A percentile compares a stretch with the other conserved stretches of the same genome.
These are phyloP conservation scores for Hypoxylon trugodes DNA, from an alignment of 495 filamentous ascomycete species.

Conservation along the genomic window DNA sequence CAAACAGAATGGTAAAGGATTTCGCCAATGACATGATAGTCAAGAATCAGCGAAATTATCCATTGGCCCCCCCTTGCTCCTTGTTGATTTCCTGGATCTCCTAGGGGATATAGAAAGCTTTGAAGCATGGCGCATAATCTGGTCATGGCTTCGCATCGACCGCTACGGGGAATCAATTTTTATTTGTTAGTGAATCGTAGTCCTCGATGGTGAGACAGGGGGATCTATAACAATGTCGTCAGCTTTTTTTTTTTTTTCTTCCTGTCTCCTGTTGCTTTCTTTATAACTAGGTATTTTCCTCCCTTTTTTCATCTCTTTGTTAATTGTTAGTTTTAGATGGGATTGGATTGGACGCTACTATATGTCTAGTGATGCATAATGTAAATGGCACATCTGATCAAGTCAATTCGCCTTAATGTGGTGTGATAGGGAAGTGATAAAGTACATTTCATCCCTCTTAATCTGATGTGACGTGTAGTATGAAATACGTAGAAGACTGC, in stretches of 20 bases:
- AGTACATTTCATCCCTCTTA: too few species aligned
- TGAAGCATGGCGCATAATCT: conserved; percentile 34
- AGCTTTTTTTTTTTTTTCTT: neutral
- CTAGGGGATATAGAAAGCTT: neutral
- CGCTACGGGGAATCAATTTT: conserved; percentile 12
- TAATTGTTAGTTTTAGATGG: too few species aligned
- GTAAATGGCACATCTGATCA: conserved; percentile 9
- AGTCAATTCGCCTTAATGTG: conserved; percentile 10
- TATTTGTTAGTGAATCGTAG: conserved; percentile 1
- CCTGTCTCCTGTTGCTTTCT: neutral
- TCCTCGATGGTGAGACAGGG: conserved; percentile 16
- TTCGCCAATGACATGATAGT: conserved; percentile 22
- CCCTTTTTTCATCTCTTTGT: neutral
- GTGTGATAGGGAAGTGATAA: conserved; percentile 25
- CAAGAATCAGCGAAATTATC: conserved; percentile 21
- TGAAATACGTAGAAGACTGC: too few species aligned
- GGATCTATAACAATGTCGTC: conserved; percentile 1
- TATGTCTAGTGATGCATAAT: too few species aligned
- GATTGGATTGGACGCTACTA: too few species aligned
- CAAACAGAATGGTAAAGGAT: conserved; percentile 4
- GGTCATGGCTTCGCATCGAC: conserved; percentile 20
- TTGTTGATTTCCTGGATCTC: conserved; percentile 35
- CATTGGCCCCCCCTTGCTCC: conserved; percentile 28
- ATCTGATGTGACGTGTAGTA: too few species aligned
- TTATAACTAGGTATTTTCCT: neutral